These are phyloP conservation scores for Teunomyces atbi DNA, from an alignment of 805 yeast genomes.

Conservation along the genomic window DNA sequence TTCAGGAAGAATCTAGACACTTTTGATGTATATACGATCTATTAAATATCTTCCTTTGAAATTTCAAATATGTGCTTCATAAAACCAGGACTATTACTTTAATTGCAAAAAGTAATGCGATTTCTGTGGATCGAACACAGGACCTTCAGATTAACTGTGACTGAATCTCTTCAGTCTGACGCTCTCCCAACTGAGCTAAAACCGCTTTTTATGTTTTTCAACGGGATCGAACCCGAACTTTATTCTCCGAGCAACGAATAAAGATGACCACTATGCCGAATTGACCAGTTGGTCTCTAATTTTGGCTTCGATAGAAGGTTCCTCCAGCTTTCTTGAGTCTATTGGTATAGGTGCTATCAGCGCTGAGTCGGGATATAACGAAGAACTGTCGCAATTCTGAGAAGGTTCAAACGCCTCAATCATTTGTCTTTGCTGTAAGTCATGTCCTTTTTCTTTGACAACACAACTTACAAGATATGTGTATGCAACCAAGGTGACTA, in stretches of 20 bases:
- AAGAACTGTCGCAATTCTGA: background rate
- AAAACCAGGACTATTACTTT: background rate
- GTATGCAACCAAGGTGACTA: background rate
- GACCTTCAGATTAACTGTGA: conserved; percentile 67
- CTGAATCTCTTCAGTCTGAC: conserved; percentile 34
- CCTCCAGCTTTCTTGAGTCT: background rate
- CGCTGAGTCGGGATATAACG: background rate
- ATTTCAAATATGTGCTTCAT: background rate
- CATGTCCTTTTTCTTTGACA: background rate
- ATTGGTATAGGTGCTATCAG: background rate
- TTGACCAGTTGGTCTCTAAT: too few species aligned
- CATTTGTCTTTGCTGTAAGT: background rate
- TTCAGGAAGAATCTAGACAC: conserved; percentile 11
- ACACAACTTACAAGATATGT: background rate
- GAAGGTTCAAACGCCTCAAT: conserved; percentile 1
- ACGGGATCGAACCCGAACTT: background rate
- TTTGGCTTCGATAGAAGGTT: background rate
- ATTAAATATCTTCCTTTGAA: background rate
- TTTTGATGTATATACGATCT: background rate
- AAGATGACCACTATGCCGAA: background rate
- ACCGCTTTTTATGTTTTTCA: conserved; percentile 15
- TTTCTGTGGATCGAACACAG: conserved; percentile 85
- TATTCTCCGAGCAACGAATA: background rate
- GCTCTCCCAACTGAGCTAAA: conserved; percentile 39
- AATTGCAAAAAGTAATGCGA: conserved; percentile 40